phyloP scores from a whole-genome alignment of 768 basidiomycete species.

The Auriscalpium vulgare region DNA sequence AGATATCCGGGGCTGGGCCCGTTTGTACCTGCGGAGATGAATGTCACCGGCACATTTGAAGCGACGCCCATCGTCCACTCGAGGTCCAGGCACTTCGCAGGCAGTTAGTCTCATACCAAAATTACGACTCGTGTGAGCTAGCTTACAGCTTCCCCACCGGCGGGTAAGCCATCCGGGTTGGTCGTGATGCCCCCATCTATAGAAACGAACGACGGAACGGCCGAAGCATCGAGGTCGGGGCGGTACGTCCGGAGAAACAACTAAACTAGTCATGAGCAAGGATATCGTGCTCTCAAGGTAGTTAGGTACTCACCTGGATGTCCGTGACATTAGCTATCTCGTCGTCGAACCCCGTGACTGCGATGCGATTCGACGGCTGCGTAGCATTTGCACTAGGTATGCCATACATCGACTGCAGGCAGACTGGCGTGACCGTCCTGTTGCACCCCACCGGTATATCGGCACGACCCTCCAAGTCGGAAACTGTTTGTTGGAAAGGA shows the following conservation, averaged over 20 bases:
- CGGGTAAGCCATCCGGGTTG: no score
- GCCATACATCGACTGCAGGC: conserved; percentile 17
- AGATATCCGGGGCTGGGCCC: background rate
- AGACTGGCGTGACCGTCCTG: conserved; percentile 16
- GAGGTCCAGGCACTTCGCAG: background rate
- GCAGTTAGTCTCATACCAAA: conserved; percentile 12
- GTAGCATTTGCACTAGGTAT: conserved; percentile 16
- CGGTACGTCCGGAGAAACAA: no score
- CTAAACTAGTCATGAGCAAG: no score
- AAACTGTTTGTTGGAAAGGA: no score
- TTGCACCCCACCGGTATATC: background rate
- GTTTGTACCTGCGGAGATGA: conserved; percentile 17
- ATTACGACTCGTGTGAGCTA: conserved; percentile 4
- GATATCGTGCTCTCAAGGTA: no score
- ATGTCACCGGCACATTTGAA: conserved; percentile 17
- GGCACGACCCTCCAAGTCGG: no score
- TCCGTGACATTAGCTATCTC: background rate
- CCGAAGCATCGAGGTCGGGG: no score
- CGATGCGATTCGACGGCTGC: conserved; percentile 14
- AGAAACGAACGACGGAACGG: no score
- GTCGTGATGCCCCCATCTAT: no score
- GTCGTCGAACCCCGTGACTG: conserved; percentile 14
- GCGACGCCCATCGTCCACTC: conserved; percentile 23
- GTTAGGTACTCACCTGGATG: no score
- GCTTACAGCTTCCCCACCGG: background rate